Evolutionary conservation across 352 stramenopile genomes (phyloP).

Genomic region (Phytophthora crassamura): DNA sequence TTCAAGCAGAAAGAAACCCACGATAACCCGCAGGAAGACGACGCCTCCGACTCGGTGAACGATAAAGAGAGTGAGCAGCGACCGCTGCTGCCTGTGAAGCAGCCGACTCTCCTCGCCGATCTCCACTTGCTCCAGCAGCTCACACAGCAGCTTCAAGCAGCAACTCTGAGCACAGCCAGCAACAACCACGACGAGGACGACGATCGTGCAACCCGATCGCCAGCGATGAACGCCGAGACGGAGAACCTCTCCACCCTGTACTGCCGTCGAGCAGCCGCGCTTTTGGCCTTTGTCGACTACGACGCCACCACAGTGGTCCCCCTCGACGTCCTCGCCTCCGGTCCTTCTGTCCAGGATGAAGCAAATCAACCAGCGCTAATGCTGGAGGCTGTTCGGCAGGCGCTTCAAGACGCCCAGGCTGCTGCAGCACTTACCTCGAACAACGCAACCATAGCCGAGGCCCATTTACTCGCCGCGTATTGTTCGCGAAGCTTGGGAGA

Average conservation of each 20-base stretch:
- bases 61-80: conserved; percentile 19
- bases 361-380: conserved; percentile 27
- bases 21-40: conserved; percentile 23
- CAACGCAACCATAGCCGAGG: conserved; percentile 33
- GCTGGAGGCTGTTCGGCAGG: conserved; percentile 49
- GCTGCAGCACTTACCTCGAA: conserved; percentile 29
- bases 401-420: conserved; percentile 50
- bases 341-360: conserved; percentile 10
- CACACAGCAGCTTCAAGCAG: conserved; percentile 32
- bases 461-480: conserved; percentile 46
- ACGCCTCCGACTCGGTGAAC: conserved; percentile 2
- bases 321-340: conserved; percentile 27
- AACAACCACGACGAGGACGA: conserved; percentile 32
- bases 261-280: conserved; percentile 40
- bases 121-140: conserved; percentile 34
- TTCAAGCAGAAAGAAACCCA: conserved; percentile 32
- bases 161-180: conserved; percentile 20
- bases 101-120: conserved; percentile 34
- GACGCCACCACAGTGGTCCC: conserved; percentile 39
- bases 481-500: conserved; percentile 51
- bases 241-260: conserved; percentile 41
- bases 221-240: conserved; percentile 9
- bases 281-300: conserved; percentile 51
- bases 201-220: background rate
- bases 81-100: conserved; percentile 17